Percentiles rank a stretch among this genome's conserved stretches.
These are phyloP conservation scores for Hyaloscypha finlandica DNA, from an alignment of 495 filamentous ascomycete genomes.

Conservation along the genomic window DNA sequence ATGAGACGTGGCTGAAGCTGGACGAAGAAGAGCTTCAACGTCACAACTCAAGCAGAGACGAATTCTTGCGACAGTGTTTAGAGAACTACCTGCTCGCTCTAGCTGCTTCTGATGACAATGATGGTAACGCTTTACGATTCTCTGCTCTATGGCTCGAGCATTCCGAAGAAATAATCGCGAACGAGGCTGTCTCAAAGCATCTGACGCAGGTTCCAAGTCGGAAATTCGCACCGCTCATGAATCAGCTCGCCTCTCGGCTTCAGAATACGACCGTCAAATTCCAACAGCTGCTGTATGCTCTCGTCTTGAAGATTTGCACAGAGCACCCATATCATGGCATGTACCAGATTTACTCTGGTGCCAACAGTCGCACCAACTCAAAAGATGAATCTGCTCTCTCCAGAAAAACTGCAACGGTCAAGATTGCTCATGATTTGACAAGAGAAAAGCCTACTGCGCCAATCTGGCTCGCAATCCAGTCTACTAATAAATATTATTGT, in stretches of 20 bases:
- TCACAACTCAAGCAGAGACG: slow-evolving; percentile 69
- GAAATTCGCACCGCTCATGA: slow-evolving; percentile 93
- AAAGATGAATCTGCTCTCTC: slow-evolving; percentile 74
- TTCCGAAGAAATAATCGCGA: slow-evolving; percentile 68
- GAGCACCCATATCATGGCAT: slow-evolving; percentile 96
- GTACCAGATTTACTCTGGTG: slow-evolving; percentile 89
- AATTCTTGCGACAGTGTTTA: slow-evolving; percentile 83
- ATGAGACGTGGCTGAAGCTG: slow-evolving; percentile 86
- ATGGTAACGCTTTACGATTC: slow-evolving; percentile 91
- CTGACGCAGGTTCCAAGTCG: slow-evolving; percentile 75
- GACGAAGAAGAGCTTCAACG: slow-evolving; percentile 86
- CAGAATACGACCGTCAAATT: slow-evolving; percentile 68
- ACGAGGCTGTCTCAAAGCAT: slow-evolving; percentile 70
- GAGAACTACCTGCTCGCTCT: slow-evolving; percentile 92
- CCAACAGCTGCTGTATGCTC: slow-evolving; percentile 67
- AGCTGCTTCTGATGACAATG: slow-evolving; percentile 79
- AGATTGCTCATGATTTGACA: slow-evolving; percentile 59
- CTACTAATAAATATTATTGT: slow-evolving; percentile 73
- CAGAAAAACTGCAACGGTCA: slow-evolving; percentile 69
- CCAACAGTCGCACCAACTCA: slow-evolving; percentile 60
- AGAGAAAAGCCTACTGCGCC: slow-evolving; percentile 44
- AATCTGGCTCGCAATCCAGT: slow-evolving; percentile 68
- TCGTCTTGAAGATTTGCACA: slow-evolving; percentile 78
- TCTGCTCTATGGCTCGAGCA: slow-evolving; percentile 92
- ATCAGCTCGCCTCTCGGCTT: slow-evolving; percentile 89